These are phyloP conservation scores for Pleurotus tuber-regium DNA, from an alignment of 768 basidiomycete genomes.

Conservation along the genomic window DNA sequence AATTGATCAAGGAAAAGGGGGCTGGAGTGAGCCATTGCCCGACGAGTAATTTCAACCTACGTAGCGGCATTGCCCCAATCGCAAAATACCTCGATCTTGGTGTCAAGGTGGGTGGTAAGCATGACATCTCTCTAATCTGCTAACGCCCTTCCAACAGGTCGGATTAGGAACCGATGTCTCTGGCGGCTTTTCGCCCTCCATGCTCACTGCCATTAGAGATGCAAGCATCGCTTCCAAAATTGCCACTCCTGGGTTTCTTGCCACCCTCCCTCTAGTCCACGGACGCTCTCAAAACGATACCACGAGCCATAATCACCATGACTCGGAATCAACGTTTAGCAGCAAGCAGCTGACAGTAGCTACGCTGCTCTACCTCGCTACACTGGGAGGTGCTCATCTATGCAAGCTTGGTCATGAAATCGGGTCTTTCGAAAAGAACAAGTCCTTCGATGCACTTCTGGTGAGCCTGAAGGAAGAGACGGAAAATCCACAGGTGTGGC, in stretches of 20 bases:
- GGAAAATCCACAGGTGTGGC: conserved; percentile 39
- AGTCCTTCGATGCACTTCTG: conserved; percentile 87
- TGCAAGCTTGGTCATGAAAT: conserved; percentile 65
- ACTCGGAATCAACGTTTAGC: conserved; percentile 33
- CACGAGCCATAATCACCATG: neutral
- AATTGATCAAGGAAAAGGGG: conserved; percentile 57
- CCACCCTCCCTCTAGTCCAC: neutral
- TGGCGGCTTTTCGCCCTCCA: conserved; percentile 82
- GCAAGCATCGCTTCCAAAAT: conserved; percentile 82
- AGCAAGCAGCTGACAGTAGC: conserved; percentile 66
- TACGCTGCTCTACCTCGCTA: conserved; percentile 86
- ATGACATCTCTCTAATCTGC: too few species aligned
- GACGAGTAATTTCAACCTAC: conserved; percentile 90
- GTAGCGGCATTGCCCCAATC: conserved; percentile 83
- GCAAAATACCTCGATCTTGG: conserved; percentile 79
- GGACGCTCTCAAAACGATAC: conserved; percentile 6
- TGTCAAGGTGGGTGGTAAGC: conserved; percentile 48
- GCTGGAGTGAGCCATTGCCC: conserved; percentile 93
- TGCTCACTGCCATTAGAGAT: conserved; percentile 74
- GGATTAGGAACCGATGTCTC: conserved; percentile 94
- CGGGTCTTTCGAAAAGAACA: conserved; percentile 77
- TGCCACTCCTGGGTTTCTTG: conserved; percentile 42
- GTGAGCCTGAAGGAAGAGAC: conserved; percentile 54
- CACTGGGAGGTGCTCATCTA: conserved; percentile 85
- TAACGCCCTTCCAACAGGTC: conserved; percentile 32